Evolutionary conservation across 441 rosid genomes (phyloP).

Genomic region (Gossypium gossypioides): DNA sequence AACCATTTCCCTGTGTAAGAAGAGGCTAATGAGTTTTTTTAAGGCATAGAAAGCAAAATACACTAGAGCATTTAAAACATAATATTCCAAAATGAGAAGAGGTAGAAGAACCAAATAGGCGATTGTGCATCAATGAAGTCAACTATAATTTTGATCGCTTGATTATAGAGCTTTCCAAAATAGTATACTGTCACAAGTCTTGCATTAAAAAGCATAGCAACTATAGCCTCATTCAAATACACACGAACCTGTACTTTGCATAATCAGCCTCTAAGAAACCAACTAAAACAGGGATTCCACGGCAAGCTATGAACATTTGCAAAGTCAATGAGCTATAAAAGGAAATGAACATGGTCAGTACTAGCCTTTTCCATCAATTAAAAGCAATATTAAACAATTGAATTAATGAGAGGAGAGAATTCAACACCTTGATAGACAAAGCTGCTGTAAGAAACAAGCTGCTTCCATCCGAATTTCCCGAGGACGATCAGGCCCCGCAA

Average conservation of each 20-base stretch:
- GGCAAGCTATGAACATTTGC: slow-evolving; percentile 97
- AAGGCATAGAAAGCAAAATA: background rate
- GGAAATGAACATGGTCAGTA: slow-evolving; percentile 19
- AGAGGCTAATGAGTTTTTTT: slow-evolving; percentile 25
- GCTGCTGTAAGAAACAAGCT: slow-evolving; percentile 88
- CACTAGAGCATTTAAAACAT: background rate
- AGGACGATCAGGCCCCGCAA: slow-evolving; percentile 69
- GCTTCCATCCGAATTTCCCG: slow-evolving; percentile 94
- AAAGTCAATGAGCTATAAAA: slow-evolving; percentile 73
- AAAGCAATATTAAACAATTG: slow-evolving; percentile 7
- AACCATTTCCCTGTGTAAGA: slow-evolving; percentile 87
- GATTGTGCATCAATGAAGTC: background rate
- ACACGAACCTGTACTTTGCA: slow-evolving; percentile 70
- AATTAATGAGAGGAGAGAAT: slow-evolving; percentile 14
- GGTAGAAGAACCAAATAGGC: background rate
- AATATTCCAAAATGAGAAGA: background rate
- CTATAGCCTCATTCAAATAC: background rate
- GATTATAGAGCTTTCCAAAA: background rate
- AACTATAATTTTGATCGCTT: background rate
- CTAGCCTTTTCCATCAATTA: slow-evolving; percentile 3
- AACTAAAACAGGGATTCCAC: slow-evolving; percentile 89
- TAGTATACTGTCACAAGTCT: background rate
- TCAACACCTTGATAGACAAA: slow-evolving; percentile 86
- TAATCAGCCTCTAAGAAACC: slow-evolving; percentile 95
- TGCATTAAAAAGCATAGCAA: background rate